Evolutionary conservation across 73 alveolate genomes (phyloP).

Genomic region (Paramecium pentaurelia): DNA sequence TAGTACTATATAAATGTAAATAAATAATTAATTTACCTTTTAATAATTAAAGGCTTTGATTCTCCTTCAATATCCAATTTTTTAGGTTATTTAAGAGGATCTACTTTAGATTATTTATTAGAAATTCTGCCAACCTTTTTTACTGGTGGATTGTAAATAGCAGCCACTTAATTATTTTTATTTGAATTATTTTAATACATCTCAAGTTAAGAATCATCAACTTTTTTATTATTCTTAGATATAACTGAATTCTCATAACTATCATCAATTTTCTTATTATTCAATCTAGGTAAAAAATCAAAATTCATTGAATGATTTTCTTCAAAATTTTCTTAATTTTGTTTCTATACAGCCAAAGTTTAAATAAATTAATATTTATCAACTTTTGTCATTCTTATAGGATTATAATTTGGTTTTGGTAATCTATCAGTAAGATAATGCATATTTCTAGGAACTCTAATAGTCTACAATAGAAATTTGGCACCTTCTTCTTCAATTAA

Average conservation of each 20-base stretch:
- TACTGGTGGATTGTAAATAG: not conserved
- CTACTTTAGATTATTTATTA: not conserved
- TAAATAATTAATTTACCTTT: not conserved
- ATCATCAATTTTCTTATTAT: not conserved
- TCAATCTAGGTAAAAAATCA: constrained; percentile 2
- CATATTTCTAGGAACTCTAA: constrained; percentile 90
- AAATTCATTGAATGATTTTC: not conserved
- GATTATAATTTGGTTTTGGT: constrained; percentile 90
- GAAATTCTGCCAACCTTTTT: not conserved
- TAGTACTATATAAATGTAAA: not conserved
- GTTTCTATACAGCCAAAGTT: constrained; percentile 31
- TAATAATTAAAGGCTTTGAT: not conserved
- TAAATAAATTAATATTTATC: constrained; percentile 46
- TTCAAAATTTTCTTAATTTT: constrained; percentile 1
- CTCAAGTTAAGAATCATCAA: not conserved
- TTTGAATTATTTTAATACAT: not conserved
- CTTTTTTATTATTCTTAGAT: constrained; percentile 17
- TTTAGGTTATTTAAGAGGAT: not conserved
- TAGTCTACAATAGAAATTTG: constrained; percentile 73
- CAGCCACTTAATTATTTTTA: not conserved
- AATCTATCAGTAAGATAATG: constrained; percentile 86
- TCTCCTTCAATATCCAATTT: constrained; percentile 33
- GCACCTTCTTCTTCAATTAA: constrained; percentile 47
- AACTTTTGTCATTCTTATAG: constrained; percentile 39
- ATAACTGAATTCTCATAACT: not conserved